Conservation (phyloP, 2,329 filamentous ascomycete genomes). For the Pleoardoris graminearum region DNA sequence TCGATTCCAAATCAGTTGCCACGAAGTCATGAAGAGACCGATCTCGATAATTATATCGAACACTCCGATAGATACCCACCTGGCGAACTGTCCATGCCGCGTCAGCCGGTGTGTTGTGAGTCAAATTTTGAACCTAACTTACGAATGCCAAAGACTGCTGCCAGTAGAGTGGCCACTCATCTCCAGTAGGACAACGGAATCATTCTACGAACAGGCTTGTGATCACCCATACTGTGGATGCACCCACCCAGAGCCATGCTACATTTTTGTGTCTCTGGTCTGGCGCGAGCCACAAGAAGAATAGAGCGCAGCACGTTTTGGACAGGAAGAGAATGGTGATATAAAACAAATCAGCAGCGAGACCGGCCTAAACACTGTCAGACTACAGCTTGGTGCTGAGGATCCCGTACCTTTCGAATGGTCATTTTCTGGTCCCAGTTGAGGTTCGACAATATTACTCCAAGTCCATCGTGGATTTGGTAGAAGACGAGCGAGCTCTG, state of each 20-base stretch:
- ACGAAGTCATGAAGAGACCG: constrained; percentile 13
- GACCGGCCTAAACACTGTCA: constrained; percentile 7
- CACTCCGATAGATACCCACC: constrained; percentile 18
- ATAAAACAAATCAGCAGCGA: constrained; percentile 15
- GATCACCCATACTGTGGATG: constrained; percentile 13
- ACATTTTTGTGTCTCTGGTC: constrained; percentile 5
- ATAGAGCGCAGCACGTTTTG: constrained; percentile 16
- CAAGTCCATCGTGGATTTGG: constrained; percentile 7
- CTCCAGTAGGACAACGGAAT: constrained; percentile 7
- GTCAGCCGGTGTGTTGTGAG: too few relatives aligned
- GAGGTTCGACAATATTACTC: not conserved
- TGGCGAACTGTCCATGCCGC: constrained; percentile 1
- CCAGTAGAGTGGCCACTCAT: not conserved
- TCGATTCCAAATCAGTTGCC: constrained; percentile 14
- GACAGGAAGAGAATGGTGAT: constrained; percentile 15
- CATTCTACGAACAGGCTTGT: constrained; percentile 12
- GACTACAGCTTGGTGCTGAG: too few relatives aligned
- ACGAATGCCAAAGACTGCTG: constrained; percentile 3
- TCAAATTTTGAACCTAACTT: not conserved
- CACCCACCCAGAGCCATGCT: constrained; percentile 4
- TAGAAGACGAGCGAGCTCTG: constrained; percentile 12
- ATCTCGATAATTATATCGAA: constrained; percentile 17
- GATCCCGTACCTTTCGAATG: constrained; percentile 7
- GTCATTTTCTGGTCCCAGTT: not conserved
- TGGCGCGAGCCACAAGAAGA: constrained; percentile 18